Evolutionary conservation across 768 basidiomycete species (phyloP), one percentile per base, ranked within the genome.

Genomic region (Suillus hirtellus): DNA sequence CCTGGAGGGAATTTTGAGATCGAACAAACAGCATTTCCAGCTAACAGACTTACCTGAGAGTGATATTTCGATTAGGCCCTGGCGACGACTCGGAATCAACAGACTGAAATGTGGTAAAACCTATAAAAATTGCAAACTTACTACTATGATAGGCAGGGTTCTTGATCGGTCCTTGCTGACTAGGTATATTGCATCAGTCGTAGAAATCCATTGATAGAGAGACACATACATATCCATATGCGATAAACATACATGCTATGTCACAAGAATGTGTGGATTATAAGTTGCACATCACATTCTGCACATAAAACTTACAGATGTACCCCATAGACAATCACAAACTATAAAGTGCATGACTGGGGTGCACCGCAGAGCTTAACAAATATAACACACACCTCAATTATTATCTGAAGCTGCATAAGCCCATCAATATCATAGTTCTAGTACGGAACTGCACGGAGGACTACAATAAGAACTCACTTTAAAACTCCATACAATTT

Each of bases 401-500:
- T 1, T 11, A 58, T 0, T 17, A 58, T 27, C 7, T 58, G 56
- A 31, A 58, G 56, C 56, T 58, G 17, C 17, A 42, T 3, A 17
- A 12, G 11, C 38, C 38, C 24, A 27, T 58, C 56, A 42, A 34
- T 37, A 19, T 27, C 5, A 42, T 12, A 19, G 2, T 19, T 19
- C 10, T 49, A 27, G 1, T 27, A 3, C 21, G 24, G 46, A 1
- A 24, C 24, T 19, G 17, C 38, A n/a, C 1, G 24, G 17, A 24
- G 24, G 8, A 24, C 38, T 14, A 6, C 11, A 38, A 10, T 27
- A 55, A 4, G 12, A 15, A 38, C 60, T 37, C 38, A 61, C 60
- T 42, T 61, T 53, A 4, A 64, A 49, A 19, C 44, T 31, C 79
- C 78, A 77, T 35, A 70, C 74, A 1, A 77, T 72, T 7, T 62